A percentile compares a stretch with the other conserved stretches of the same genome.
Conservation (phyloP, 139 green algal species). For the Pleodorina starrii region DNA sequence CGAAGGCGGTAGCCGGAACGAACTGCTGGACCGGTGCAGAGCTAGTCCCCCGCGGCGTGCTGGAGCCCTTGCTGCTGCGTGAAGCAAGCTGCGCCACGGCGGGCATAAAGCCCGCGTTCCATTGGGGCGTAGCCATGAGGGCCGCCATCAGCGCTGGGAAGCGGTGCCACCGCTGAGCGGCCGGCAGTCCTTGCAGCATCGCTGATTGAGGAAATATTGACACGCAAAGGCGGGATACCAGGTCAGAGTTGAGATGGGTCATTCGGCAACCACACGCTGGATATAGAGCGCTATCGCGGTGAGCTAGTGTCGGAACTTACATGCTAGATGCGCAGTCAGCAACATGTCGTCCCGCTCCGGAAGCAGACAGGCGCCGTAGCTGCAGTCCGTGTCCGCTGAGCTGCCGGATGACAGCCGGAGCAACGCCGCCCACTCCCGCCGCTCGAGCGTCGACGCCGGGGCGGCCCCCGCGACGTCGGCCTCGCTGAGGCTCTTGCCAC, state of each 20-base stretch:
- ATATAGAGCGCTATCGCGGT: too few relatives aligned
- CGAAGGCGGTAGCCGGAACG: background rate
- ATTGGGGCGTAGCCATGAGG: conserved; percentile 1
- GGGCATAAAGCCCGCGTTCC: background rate
- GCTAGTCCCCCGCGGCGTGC: background rate
- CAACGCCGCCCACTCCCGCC: conserved; percentile 6
- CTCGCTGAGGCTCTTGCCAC: background rate
- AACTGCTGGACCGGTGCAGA: background rate
- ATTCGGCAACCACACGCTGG: too few relatives aligned
- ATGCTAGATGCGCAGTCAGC: background rate
- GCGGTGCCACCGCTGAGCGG: conserved; percentile 29
- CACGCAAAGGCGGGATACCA: too few relatives aligned
- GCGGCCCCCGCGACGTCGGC: background rate
- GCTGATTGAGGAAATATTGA: background rate
- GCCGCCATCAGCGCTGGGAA: conserved; percentile 39
- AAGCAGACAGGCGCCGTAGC: background rate
- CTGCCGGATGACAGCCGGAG: background rate
- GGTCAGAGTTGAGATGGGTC: too few relatives aligned
- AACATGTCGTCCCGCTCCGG: background rate
- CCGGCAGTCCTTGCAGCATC: background rate
- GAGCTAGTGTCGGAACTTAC: too few relatives aligned
- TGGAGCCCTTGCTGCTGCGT: background rate
- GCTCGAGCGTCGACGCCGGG: background rate
- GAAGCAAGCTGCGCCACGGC: background rate
- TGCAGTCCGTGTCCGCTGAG: background rate